Evolutionary conservation across 1,139 yeast species (phyloP), one percentile per base, ranked within the genome.

Genomic region (Debaryomycetaceae sp.): DNA sequence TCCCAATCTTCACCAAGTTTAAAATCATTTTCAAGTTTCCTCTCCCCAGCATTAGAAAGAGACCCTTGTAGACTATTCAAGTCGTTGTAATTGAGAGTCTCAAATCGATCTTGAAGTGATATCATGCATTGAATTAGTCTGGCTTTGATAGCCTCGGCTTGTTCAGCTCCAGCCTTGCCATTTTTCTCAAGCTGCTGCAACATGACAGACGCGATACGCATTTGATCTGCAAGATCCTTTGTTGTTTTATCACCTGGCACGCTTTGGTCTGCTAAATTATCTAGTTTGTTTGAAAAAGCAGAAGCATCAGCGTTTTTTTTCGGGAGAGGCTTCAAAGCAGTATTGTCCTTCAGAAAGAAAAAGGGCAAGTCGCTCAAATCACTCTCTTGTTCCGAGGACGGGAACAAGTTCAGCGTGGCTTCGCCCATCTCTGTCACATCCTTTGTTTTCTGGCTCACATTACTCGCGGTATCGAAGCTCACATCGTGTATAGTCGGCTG

Each of bases 141-240:
- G 2, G 69, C 69, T 43, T 78, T 77, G 31, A 90, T 87, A 3
- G 83, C 71, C 2, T 71, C 62, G 0, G 80, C 69, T 45, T 90
- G 95, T 27, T 73, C 82, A 16, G 73, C 66, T 11, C 79, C 76
- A 16, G 81, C 60, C 27, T 57, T 47, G 8, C 81, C 80, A 0
- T 90, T 73, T 11, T 74, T 71, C 34, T 90, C 96, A 16, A 90
- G 57, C 49, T 90, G 98, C 11, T 86, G 77, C 13, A 90, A 58
- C 95, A 90, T 90, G 7, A 87, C 82, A 0, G 96, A 82, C 0
- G 98, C 97, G 12, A 93, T 86, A 40, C 97, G 70, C 90, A 90
- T 85, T 52, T 87, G 96, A 10, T 83, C 77, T 0, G 95, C 92
- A 20, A 85, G 55, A 33, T 73, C 82, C 26, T 67, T 68, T n/a